These are phyloP conservation scores for Pythium graminicola DNA, from an alignment of 352 stramenopile genomes.

Conservation along the genomic window DNA sequence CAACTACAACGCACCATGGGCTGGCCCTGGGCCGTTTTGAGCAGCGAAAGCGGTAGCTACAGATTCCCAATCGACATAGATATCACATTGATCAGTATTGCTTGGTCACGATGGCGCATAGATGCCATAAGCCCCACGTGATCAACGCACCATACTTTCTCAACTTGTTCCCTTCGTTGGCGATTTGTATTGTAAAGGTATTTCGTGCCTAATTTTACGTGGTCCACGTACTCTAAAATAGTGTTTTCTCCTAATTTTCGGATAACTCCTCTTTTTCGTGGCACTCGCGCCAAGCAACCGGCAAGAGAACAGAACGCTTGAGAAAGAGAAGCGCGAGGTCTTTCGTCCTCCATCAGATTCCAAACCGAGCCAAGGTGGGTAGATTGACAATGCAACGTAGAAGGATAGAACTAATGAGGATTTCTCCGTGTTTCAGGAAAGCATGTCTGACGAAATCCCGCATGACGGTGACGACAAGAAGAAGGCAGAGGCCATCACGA, in stretches of 20 bases:
- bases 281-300: constrained; percentile 12
- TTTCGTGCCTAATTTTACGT: constrained; percentile 13
- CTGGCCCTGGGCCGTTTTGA: constrained; percentile 93
- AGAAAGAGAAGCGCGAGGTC: constrained; percentile 1
- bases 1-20: constrained; percentile 85
- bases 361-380: constrained; percentile 1
- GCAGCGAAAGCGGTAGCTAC: constrained; percentile 93
- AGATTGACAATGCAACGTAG: too few relatives aligned
- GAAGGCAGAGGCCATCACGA: constrained; percentile 83
- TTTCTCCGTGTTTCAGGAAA: constrained; percentile 5
- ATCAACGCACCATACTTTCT: constrained; percentile 20
- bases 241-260: not conserved
- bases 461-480: constrained; percentile 78
- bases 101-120: too few relatives aligned
- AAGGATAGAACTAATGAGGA: too few relatives aligned
- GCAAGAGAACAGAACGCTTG: constrained; percentile 11
- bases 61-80: constrained; percentile 1
- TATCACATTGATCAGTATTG: not conserved
- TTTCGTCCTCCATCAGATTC: constrained; percentile 1
- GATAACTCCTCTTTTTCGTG: constrained; percentile 18
- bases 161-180: constrained; percentile 16
- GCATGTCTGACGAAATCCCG: constrained; percentile 57
- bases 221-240: constrained; percentile 19
- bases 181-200: constrained; percentile 10
- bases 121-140: not conserved